Evolutionary conservation across 352 stramenopile species (phyloP), one percentile per base, ranked within the genome.

Genomic region (Globisporangium emineosum): DNA sequence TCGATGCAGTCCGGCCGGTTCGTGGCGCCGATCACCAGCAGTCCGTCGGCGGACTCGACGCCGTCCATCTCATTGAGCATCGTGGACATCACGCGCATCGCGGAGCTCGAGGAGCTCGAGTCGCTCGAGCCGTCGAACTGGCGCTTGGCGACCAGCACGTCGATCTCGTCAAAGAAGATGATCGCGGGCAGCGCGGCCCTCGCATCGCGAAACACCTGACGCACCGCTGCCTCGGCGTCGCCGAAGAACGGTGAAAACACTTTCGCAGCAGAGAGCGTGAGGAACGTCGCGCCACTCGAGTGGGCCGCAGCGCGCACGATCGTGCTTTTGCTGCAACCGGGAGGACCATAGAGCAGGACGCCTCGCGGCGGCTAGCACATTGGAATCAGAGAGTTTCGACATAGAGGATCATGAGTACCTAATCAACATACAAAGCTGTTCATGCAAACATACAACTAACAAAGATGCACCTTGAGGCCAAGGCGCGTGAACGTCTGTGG

Each of bases 11-110:
- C 93, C 1, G 97, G 96, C 57, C 95, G 90, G 74, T 99, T 99
- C 13, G 97, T 99, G 10, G 96, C 96, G 30, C 94, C 97, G 64
- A 99, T 97, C 42, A 99, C 96, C 33, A 99, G 85, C 5, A 99
- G 71, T 4, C 86, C 97, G 65, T 98, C 96, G 2, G 92, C 82
- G 21, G 87, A 90, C 64, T 98, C 95, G 37, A 99, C 94, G 35
- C 96, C 97, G 70, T 99, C 97, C 86, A 99, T 99, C 71, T 99
- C 96, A 51, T 97, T 98, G 17, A 99, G 78, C 72, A 99, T 90
- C 52, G 97, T 98, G 42, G 98, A 98, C 55, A 99, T 92, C 27
- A 99, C 93, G 40, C 97, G 91, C 66, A 89, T 75, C 10, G 89
- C 73, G 8, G 91, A 90, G 42, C 76, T 90, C 2, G 77, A 84